A percentile compares a stretch with the other conserved stretches of the same genome.
phyloP scores from a whole-genome alignment of 176 grass and related monocot genomes.

The Paspalum vaginatum region DNA sequence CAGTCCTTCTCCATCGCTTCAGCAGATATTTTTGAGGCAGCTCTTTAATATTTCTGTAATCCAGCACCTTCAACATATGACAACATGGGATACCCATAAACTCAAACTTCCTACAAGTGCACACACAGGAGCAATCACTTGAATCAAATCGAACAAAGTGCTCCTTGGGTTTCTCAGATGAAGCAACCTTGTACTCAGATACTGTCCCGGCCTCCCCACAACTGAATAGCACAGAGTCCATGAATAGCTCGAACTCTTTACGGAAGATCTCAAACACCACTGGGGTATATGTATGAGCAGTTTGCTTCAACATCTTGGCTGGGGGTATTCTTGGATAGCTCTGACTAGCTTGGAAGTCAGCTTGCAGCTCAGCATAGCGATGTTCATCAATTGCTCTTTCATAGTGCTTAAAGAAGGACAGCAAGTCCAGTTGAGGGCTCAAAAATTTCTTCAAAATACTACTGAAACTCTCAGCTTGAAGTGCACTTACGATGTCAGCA shows the following conservation, averaged over 20 bases:
- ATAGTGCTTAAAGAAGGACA: slow-evolving; percentile 97
- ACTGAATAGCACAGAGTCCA: slow-evolving; percentile 89
- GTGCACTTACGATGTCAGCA: slow-evolving; percentile 78
- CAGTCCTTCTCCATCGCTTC: slow-evolving; percentile 94
- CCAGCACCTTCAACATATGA: slow-evolving; percentile 91
- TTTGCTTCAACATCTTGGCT: slow-evolving; percentile 91
- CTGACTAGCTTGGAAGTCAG: slow-evolving; percentile 98
- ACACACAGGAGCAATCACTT: slow-evolving; percentile 75
- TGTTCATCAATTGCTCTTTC: slow-evolving; percentile 96
- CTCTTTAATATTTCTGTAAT: slow-evolving; percentile 99
- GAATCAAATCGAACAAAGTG: slow-evolving; percentile 89
- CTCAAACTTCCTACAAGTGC: slow-evolving; percentile 96
- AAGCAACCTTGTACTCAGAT: slow-evolving; percentile 86
- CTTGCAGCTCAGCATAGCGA: slow-evolving; percentile 96
- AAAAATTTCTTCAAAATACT: slow-evolving; percentile 87
- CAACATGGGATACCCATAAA: slow-evolving; percentile 93
- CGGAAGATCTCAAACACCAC: slow-evolving; percentile 97
- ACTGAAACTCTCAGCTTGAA: slow-evolving; percentile 84
- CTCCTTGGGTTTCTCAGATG: slow-evolving; percentile 86
- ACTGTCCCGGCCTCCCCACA: slow-evolving; percentile 66
- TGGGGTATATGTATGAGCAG: slow-evolving; percentile 94
- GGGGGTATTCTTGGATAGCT: slow-evolving; percentile 98
- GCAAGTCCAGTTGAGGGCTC: slow-evolving; percentile 80
- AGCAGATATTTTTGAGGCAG: slow-evolving; percentile 86
- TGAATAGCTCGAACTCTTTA: slow-evolving; percentile 98